phyloP scores from a whole-genome alignment of 2,329 filamentous ascomycete species.

The Didymella segeticola region DNA sequence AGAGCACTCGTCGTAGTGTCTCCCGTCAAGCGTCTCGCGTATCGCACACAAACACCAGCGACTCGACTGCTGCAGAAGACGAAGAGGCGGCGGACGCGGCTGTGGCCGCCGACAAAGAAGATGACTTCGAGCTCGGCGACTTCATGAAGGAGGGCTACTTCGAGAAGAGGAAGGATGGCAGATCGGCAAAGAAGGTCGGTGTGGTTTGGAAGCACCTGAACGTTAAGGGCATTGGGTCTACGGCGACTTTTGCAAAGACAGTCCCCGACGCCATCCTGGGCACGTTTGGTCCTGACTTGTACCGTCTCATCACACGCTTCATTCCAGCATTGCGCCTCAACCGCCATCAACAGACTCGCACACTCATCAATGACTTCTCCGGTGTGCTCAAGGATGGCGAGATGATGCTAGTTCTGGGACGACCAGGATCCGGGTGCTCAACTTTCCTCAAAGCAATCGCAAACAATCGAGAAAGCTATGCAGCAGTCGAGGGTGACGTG shows the following conservation, averaged over 20 bases:
- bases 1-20: conserved; percentile 30
- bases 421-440: conserved; percentile 76
- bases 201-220: conserved; percentile 79
- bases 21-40: conserved; percentile 20
- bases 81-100: conserved; percentile 33
- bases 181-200: conserved; percentile 77
- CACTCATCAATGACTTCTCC: conserved; percentile 70
- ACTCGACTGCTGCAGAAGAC: conserved; percentile 20
- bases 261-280: conserved; percentile 76
- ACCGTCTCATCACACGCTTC: conserved; percentile 65
- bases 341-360: conserved; percentile 57
- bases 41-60: conserved; percentile 18
- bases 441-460: conserved; percentile 79
- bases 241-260: conserved; percentile 72
- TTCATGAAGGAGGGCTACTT: conserved; percentile 79
- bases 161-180: conserved; percentile 72
- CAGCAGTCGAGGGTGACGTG: conserved; percentile 71
- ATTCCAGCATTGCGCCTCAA: conserved; percentile 60
- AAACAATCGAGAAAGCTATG: conserved; percentile 72
- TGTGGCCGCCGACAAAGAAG: conserved; percentile 56
- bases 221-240: conserved; percentile 73
- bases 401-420: conserved; percentile 76
- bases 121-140: conserved; percentile 71
- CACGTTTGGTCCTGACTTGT: conserved; percentile 82
- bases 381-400: conserved; percentile 72